phyloP scores from a whole-genome alignment of 1,139 yeast genomes.

The Chernovozyma sophiae-reginae region DNA sequence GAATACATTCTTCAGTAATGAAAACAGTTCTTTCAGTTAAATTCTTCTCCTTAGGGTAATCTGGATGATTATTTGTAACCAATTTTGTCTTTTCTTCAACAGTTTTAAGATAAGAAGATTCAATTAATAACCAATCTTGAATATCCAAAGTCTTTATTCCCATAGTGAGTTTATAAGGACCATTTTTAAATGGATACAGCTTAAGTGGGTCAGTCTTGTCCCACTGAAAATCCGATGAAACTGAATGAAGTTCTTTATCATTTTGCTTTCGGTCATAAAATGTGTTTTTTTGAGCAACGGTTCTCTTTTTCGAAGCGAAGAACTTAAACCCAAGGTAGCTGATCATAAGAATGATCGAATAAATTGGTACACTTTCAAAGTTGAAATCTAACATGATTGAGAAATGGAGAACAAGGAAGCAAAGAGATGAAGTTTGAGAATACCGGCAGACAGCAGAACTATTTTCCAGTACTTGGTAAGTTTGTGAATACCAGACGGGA shows the following conservation, averaged over 20 bases:
- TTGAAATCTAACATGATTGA: background rate
- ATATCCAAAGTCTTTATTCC: slow-evolving; percentile 54
- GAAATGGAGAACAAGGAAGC: background rate
- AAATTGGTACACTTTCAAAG: background rate
- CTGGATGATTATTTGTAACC: slow-evolving; percentile 36
- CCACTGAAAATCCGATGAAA: slow-evolving; percentile 16
- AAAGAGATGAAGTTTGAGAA: too few relatives aligned
- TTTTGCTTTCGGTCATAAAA: slow-evolving; percentile 4
- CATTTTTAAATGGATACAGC: slow-evolving; percentile 32
- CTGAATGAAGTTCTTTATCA: slow-evolving; percentile 10
- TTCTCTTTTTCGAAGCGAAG: background rate
- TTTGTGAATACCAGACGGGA: too few relatives aligned
- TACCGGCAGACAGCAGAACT: too few relatives aligned
- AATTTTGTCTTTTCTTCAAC: slow-evolving; percentile 43
- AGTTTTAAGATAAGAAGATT: slow-evolving; percentile 50
- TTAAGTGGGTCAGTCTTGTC: slow-evolving; percentile 13
- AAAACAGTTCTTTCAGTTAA: slow-evolving; percentile 27
- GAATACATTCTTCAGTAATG: slow-evolving; percentile 38
- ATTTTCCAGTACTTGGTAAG: too few relatives aligned
- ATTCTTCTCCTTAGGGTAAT: slow-evolving; percentile 25
- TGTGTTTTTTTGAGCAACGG: background rate
- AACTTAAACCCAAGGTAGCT: slow-evolving; percentile 4
- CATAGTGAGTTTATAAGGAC: slow-evolving; percentile 63
- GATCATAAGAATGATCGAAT: background rate
- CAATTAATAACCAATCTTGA: slow-evolving; percentile 66